These are phyloP conservation scores for Candida khao-thaluensis DNA, from an alignment of 805 yeast species.

Conservation along the genomic window DNA sequence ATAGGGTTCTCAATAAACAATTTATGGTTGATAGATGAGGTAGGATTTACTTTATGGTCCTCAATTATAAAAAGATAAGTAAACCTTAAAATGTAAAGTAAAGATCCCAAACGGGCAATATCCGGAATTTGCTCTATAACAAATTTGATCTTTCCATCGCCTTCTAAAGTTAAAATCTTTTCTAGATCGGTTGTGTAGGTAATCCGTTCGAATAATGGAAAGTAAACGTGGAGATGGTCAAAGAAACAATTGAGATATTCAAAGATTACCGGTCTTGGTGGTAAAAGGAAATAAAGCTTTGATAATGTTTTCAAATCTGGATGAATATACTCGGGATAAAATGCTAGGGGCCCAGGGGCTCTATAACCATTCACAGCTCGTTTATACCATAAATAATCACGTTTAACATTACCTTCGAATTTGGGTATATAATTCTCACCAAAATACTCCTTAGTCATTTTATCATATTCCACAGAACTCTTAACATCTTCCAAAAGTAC, in stretches of 20 bases:
- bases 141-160: slow-evolving; percentile 6
- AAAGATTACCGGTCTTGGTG: slow-evolving; percentile 38
- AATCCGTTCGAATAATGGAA: slow-evolving; percentile 61
- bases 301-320: slow-evolving; percentile 7
- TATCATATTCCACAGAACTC: neutral
- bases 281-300: slow-evolving; percentile 11
- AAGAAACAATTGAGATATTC: slow-evolving; percentile 55
- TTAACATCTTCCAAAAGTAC: slow-evolving; percentile 10
- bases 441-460: slow-evolving; percentile 11
- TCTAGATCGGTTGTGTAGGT: slow-evolving; percentile 41
- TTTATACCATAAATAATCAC: slow-evolving; percentile 3
- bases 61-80: slow-evolving; percentile 28
- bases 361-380: slow-evolving; percentile 9
- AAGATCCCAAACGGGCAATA: slow-evolving; percentile 30
- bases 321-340: slow-evolving; percentile 10
- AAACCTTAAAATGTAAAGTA: slow-evolving; percentile 37
- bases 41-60: neutral
- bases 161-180: slow-evolving; percentile 27
- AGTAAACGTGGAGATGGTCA: slow-evolving; percentile 53
- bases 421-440: slow-evolving; percentile 12
- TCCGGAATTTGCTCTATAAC: slow-evolving; percentile 19
- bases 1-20: slow-evolving; percentile 41
- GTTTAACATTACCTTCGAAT: slow-evolving; percentile 7
- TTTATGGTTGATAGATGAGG: neutral
- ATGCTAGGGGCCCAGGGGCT: slow-evolving; percentile 1